Conservation (phyloP, 1,284 basidiomycete species). For the Austropuccinia psidii region DNA sequence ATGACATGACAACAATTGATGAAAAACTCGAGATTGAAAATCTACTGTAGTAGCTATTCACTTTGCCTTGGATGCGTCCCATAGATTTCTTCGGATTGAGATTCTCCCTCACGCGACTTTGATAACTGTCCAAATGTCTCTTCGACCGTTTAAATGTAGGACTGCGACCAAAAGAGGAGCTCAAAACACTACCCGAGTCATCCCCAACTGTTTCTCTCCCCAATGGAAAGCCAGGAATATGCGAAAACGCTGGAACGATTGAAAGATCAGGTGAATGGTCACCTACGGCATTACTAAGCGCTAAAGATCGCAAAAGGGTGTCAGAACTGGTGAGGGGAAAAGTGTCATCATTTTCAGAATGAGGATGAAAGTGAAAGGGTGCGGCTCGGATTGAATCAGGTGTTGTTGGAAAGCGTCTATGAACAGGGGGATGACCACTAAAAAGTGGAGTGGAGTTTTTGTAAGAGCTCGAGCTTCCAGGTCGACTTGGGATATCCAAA, state of each 20-base stretch:
- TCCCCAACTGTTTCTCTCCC: constrained; percentile 28
- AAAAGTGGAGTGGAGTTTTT: background rate
- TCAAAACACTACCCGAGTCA: constrained; percentile 27
- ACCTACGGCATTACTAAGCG: background rate
- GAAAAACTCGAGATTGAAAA: background rate
- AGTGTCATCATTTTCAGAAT: background rate
- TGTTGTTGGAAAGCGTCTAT: background rate
- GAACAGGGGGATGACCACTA: background rate
- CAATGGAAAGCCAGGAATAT: constrained; percentile 33
- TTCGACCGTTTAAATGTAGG: background rate
- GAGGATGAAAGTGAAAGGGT: constrained; percentile 16
- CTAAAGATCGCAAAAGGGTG: constrained; percentile 8
- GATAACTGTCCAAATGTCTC: background rate
- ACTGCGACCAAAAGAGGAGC: constrained; percentile 3
- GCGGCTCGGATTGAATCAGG: constrained; percentile 21
- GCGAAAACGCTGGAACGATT: constrained; percentile 21
- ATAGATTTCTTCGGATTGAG: background rate
- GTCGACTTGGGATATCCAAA: background rate
- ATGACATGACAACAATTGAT: background rate
- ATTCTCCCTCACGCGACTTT: background rate
- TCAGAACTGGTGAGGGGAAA: constrained; percentile 21
- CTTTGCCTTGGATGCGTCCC: constrained; percentile 14
- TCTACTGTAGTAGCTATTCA: constrained; percentile 6
- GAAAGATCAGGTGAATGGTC: constrained; percentile 7
- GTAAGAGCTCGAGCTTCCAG: constrained; percentile 8